A percentile compares a stretch with the other conserved stretches of the same genome.
Evolutionary conservation across 345 rosid genomes (phyloP).

Genomic region (Citrus reticulata): DNA sequence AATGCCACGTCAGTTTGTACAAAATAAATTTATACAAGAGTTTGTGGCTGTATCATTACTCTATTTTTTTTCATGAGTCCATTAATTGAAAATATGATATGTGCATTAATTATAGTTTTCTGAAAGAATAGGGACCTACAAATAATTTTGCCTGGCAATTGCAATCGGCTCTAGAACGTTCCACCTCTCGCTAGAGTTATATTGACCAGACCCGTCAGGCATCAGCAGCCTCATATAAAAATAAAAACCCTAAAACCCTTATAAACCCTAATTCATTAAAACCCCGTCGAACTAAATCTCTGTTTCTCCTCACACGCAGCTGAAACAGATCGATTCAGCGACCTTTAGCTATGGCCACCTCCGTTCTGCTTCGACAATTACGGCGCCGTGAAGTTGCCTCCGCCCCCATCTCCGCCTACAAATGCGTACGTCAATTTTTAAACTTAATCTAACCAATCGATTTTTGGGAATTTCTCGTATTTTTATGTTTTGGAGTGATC

Average conservation of each 20-base stretch:
- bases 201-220: too few relatives aligned
- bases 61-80: too few relatives aligned
- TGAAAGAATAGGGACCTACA: not conserved
- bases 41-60: too few relatives aligned
- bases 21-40: too few relatives aligned
- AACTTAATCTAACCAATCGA: not conserved
- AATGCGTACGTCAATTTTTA: constrained; percentile 41
- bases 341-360: constrained; percentile 49
- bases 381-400: constrained; percentile 66
- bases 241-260: not conserved
- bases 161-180: not conserved
- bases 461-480: not conserved
- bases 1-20: too few relatives aligned
- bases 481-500: not conserved
- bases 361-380: constrained; percentile 58
- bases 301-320: too few relatives aligned
- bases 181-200: not conserved
- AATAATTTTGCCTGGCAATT: not conserved
- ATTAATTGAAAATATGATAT: too few relatives aligned
- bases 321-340: not conserved
- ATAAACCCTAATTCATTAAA: not conserved
- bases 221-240: not conserved
- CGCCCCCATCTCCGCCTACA: constrained; percentile 53
- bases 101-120: not conserved
- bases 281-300: not conserved